These are phyloP conservation scores for Paulinella micropora DNA, from an alignment of 78 protist species.

Conservation along the genomic window DNA sequence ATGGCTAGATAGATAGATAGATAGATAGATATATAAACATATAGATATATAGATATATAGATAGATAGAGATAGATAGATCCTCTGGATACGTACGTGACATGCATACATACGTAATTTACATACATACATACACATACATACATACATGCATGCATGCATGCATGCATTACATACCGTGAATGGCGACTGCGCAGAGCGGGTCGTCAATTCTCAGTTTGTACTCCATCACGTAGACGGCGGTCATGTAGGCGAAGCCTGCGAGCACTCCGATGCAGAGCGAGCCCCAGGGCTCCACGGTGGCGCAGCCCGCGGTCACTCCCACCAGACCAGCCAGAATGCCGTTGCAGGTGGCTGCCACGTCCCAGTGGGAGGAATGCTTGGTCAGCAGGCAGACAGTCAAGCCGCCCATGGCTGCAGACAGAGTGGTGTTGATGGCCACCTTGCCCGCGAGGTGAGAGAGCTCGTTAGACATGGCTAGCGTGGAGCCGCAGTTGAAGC, in stretches of 20 bases:
- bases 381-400: conserved; percentile 14
- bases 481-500: conserved; percentile 39
- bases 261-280: conserved; percentile 21
- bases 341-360: conserved; percentile 9
- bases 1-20: no score
- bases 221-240: neutral
- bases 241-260: neutral
- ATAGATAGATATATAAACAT: no score
- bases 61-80: no score
- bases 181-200: conserved; percentile 56
- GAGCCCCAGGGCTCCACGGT: conserved; percentile 26
- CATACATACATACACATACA: neutral
- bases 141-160: neutral
- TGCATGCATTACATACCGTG: conserved; percentile 53
- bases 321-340: conserved; percentile 33
- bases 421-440: conserved; percentile 17
- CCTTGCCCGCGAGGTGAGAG: neutral
- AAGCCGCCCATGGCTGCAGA: conserved; percentile 34
- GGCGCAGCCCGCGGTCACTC: conserved; percentile 29
- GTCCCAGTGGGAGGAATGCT: neutral
- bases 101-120: no score
- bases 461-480: neutral
- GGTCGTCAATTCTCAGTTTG: conserved; percentile 57
- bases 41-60: no score
- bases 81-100: neutral